Percentiles rank a stretch among this genome's conserved stretches.
These are phyloP conservation scores for Fusarium scirpi DNA, from an alignment of 2,329 filamentous ascomycete species.

Conservation along the genomic window DNA sequence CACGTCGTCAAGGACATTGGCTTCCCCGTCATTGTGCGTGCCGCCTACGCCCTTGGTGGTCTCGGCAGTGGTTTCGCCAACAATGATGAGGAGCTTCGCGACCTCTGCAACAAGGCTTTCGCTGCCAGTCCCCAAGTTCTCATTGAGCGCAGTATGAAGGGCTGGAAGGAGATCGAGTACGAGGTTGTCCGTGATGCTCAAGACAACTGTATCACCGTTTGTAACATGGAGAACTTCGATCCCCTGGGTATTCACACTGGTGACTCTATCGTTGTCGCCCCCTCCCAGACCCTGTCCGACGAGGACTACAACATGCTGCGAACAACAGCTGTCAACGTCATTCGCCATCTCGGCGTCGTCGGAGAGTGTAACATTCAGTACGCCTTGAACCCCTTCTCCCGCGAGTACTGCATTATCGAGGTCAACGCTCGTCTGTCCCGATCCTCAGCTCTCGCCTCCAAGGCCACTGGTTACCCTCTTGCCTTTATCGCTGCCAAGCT, in stretches of 20 bases:
- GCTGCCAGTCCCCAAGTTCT: conserved; percentile 95
- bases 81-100: conserved; percentile 82
- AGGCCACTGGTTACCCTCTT: conserved; percentile 95
- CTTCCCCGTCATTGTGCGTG: conserved; percentile 96
- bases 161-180: conserved; percentile 99
- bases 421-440: conserved; percentile 96
- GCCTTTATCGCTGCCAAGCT: conserved; percentile 98
- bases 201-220: conserved; percentile 99
- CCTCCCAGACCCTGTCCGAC: conserved; percentile 95
- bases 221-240: conserved; percentile 99
- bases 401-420: conserved; percentile 98
- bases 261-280: conserved; percentile 97
- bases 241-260: conserved; percentile 97
- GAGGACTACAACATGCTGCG: conserved; percentile 99
- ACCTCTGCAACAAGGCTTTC: conserved; percentile 94
- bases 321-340: conserved; percentile 96
- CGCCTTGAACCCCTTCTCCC: conserved; percentile 92
- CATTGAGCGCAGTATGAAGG: conserved; percentile 98
- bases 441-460: conserved; percentile 95
- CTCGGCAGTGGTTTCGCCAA: conserved; percentile 96
- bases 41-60: conserved; percentile 94
- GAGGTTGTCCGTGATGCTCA: conserved; percentile 95
- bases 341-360: conserved; percentile 95
- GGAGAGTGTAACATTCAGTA: conserved; percentile 99
- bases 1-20: conserved; percentile 90